Conservation (phyloP, 192 early-diverging fungal species). For the Coemansia pectinata region DNA sequence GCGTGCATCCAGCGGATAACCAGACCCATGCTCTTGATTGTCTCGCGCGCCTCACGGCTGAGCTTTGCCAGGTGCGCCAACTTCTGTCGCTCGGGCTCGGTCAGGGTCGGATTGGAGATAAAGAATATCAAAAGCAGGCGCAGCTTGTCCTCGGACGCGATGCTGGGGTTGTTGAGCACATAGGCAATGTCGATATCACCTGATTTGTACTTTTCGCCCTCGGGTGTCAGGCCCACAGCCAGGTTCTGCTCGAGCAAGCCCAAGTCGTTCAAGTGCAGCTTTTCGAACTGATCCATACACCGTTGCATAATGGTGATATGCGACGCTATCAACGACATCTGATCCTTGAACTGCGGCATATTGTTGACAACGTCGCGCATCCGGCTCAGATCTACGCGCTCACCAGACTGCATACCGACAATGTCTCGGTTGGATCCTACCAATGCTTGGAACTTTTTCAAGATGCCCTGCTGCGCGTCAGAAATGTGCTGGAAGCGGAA, state of each 20-base stretch:
- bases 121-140: slow-evolving; percentile 46
- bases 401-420: slow-evolving; percentile 40
- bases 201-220: slow-evolving; percentile 47
- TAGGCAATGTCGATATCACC: slow-evolving; percentile 53
- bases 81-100: slow-evolving; percentile 48
- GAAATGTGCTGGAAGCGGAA: slow-evolving; percentile 59
- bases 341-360: slow-evolving; percentile 56
- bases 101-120: slow-evolving; percentile 46
- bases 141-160: slow-evolving; percentile 51
- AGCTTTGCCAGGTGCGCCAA: slow-evolving; percentile 51
- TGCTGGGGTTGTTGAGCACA: slow-evolving; percentile 48
- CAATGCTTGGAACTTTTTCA: slow-evolving; percentile 48
- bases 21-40: slow-evolving; percentile 52
- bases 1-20: slow-evolving; percentile 54
- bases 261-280: slow-evolving; percentile 47
- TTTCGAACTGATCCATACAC: slow-evolving; percentile 57
- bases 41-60: slow-evolving; percentile 45
- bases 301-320: slow-evolving; percentile 58
- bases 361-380: slow-evolving; percentile 53
- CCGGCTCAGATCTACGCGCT: slow-evolving; percentile 34
- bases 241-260: slow-evolving; percentile 59
- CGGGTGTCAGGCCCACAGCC: slow-evolving; percentile 52
- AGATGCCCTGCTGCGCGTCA: slow-evolving; percentile 53
- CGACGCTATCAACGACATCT: slow-evolving; percentile 49
- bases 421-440: slow-evolving; percentile 48